Evolutionary conservation across 1,284 basidiomycete genomes (phyloP), one percentile per base, ranked within the genome.

Genomic region (Sporisorium sorghi): DNA sequence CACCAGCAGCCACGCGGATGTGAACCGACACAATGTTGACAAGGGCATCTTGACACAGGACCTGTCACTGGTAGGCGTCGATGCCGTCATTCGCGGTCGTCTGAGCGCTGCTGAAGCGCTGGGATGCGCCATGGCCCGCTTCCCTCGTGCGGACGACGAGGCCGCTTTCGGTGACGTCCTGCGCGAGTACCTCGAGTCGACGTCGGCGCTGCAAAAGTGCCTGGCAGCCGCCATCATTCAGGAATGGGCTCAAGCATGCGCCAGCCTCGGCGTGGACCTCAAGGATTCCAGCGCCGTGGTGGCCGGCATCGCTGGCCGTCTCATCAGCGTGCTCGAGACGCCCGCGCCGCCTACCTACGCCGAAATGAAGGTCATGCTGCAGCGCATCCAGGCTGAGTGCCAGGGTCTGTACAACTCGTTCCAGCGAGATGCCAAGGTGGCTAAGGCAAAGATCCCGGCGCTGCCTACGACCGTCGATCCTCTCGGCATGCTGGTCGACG

Each of bases 21-120:
- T 87, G 86, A 60, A 84, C 82, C 21, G 86, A 86, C 81, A 99
- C 84, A 96, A 97, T 78, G 92, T 99, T 28, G 97, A 99, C 87
- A 98, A 94, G 87, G 92, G 92, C 63, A 95, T 99, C 90, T 88
- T 98, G 49, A 88, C 90, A 0, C 95, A 98, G 82, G 97, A 99
- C 83, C 86, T 96, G 56, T 90, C 92, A 0, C 87, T 99, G 21
- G 88, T 99, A 26, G 88, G 91, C 8, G 86, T 89, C 15, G 95
- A 97, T 79, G 87, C 90, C 1, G 90, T 94, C 30, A 86, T 97
- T 60, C 90, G 92, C 71, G 93, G 93, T 17, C 88, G 97, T 39
- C 86, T 98, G 5, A 90, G 92, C 5, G 89, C 91, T 2, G 91
- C 93, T 1, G 90, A 89, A 14, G 93, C 94, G 0, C 85, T 99